Base-by-base conservation (phyloP, 148 eudicot genomes). In the Persicaria maculosa region DNA sequence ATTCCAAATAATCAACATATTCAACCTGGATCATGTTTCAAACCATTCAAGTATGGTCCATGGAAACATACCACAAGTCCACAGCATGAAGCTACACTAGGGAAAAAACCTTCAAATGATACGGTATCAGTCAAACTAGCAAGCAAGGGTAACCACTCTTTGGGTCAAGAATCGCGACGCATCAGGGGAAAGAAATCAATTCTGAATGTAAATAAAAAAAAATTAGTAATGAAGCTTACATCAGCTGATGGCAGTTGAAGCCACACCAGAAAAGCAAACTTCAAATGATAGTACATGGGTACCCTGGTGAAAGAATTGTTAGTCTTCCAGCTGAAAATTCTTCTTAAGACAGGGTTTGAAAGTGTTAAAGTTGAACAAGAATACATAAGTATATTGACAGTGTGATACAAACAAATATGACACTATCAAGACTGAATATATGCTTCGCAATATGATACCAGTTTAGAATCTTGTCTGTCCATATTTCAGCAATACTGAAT, bases 261-360 rank as follows among this genome's bases (percentile, higher is more conserved):
- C 99, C 99, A 95, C 57, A 95, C 90, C 72, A 95, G 94, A 85
- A 95, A 95, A 62, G 93, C 97, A 85, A 95, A 89, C 90, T 95
- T 95, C 87, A 88, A 58, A 53, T 92, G 97, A 81, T 95, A 89
- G 83, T 95, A 92, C 50, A 90, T 77, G 69, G 97, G 97, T 71
- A 86, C 77, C 97, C 94, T 92, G 86, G 17, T 61, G 82, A 52
- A 75, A 47, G 11, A 59, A 19, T 4, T 7, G 62, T 57, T 25
- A 57, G 62, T 57, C 62, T 57, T 57, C 62, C 25, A 57, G 62
- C 1, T 54, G 22, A 54, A 16, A 16, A 54, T 54, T 4, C 22
- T 54, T 54, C 7, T 15, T 54, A 54, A 31, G 40, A 54, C 20
- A 54, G 58, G 7, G 58, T 54, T 54, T 54, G 17, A 2, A 57